These are phyloP conservation scores for Didymella sp. DNA, from an alignment of 2,329 filamentous ascomycete species.

Conservation along the genomic window DNA sequence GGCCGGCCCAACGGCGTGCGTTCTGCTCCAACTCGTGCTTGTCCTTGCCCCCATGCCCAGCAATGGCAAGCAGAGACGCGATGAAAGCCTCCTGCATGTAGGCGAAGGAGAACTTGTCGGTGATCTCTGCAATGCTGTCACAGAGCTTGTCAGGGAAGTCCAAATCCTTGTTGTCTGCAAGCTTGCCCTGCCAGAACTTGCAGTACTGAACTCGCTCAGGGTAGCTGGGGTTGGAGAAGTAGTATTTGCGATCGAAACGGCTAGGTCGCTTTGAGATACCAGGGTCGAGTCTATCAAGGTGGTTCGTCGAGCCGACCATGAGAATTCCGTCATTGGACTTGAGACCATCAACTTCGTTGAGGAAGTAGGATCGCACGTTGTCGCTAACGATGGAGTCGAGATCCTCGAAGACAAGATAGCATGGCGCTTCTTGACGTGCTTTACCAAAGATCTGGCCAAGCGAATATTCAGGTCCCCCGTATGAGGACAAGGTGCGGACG, in stretches of 20 bases:
- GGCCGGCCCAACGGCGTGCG: conserved; percentile 36
- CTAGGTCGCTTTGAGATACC: conserved; percentile 61
- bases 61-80: conserved; percentile 49
- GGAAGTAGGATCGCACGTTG: conserved; percentile 69
- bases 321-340: conserved; percentile 74
- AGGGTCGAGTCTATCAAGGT: conserved; percentile 70
- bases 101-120: conserved; percentile 55
- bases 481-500: conserved; percentile 60
- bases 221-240: conserved; percentile 52
- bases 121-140: conserved; percentile 51
- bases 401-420: conserved; percentile 75
- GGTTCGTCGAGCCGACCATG: conserved; percentile 71
- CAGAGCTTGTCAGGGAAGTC: conserved; percentile 54
- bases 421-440: conserved; percentile 69
- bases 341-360: conserved; percentile 76
- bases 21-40: conserved; percentile 16
- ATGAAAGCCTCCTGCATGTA: conserved; percentile 57
- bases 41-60: conserved; percentile 31
- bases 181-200: conserved; percentile 54
- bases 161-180: conserved; percentile 47
- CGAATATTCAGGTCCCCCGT: conserved; percentile 62
- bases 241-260: conserved; percentile 58
- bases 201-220: conserved; percentile 53
- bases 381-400: conserved; percentile 71
- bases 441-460: conserved; percentile 52